Conservation (phyloP, 768 basidiomycete species). For the Amanita molliuscula region DNA sequence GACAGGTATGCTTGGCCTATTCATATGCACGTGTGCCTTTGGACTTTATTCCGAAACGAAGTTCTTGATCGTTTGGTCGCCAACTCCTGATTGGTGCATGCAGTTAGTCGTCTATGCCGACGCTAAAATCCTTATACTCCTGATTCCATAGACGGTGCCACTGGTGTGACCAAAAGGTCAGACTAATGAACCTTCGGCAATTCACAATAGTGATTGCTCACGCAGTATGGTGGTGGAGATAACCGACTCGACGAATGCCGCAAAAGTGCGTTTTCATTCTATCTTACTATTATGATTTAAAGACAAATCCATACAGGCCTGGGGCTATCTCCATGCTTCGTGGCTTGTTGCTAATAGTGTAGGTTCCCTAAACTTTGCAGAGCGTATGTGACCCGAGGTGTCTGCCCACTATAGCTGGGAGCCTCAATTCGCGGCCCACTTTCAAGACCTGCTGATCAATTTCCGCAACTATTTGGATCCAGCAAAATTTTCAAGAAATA, state of each 20-base stretch:
- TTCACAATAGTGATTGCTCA: not conserved
- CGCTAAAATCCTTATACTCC: not conserved
- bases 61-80: slow-evolving; percentile 19
- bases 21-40: slow-evolving; percentile 62
- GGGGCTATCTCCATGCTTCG: slow-evolving; percentile 28
- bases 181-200: not conserved
- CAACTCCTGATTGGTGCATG: slow-evolving; percentile 62
- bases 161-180: slow-evolving; percentile 55
- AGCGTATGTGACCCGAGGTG: not conserved
- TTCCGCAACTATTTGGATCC: slow-evolving; percentile 27
- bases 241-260: slow-evolving; percentile 44
- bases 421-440: not conserved
- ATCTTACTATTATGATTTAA: not conserved
- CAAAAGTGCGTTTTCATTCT: slow-evolving; percentile 19
- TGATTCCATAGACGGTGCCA: slow-evolving; percentile 34
- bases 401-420: not conserved
- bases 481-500: slow-evolving; percentile 30
- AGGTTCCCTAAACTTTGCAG: not conserved
- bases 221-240: slow-evolving; percentile 44
- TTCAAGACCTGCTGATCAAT: slow-evolving; percentile 25
- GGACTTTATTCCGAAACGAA: slow-evolving; percentile 33
- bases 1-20: slow-evolving; percentile 50
- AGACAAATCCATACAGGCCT: not conserved
- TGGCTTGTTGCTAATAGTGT: slow-evolving; percentile 13
- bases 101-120: slow-evolving; percentile 29